These are phyloP conservation scores for Venturia asperata DNA, from an alignment of 2,329 filamentous ascomycete species.

Conservation along the genomic window DNA sequence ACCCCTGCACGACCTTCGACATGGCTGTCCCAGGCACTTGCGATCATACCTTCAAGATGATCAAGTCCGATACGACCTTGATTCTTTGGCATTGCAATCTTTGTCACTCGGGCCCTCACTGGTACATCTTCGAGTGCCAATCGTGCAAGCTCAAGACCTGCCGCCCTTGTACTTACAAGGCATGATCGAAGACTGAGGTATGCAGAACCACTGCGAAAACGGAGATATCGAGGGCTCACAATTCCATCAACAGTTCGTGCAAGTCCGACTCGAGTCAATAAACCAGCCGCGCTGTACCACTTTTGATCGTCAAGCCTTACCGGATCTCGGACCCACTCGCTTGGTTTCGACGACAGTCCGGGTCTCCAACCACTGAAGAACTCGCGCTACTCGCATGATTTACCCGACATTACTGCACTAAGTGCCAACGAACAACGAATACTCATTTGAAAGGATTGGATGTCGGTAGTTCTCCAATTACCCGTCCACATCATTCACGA, in stretches of 20 bases:
- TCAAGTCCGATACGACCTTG: slow-evolving; percentile 46
- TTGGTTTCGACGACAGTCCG: neutral
- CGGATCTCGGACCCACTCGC: slow-evolving; percentile 8
- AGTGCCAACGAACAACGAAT: neutral
- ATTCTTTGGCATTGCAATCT: slow-evolving; percentile 47
- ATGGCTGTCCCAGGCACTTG: slow-evolving; percentile 43
- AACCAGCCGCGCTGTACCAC: slow-evolving; percentile 27
- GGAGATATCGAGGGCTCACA: slow-evolving; percentile 20
- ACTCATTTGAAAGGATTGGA: neutral
- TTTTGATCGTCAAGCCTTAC: slow-evolving; percentile 28
- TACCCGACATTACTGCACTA: neutral
- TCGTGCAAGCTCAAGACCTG: slow-evolving; percentile 47
- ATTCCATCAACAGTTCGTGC: slow-evolving; percentile 22
- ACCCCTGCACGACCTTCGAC: slow-evolving; percentile 2
- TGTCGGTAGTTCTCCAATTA: neutral
- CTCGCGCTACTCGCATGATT: neutral
- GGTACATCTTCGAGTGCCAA: slow-evolving; percentile 45
- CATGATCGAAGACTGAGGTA: slow-evolving; percentile 29
- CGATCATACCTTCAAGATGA: slow-evolving; percentile 43
- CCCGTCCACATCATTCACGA: neutral
- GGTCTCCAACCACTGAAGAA: neutral
- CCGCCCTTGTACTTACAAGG: slow-evolving; percentile 40
- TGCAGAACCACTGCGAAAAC: slow-evolving; percentile 25
- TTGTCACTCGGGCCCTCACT: slow-evolving; percentile 45
- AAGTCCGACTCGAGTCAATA: slow-evolving; percentile 29